These are phyloP conservation scores for Asparagopsis taxiformis DNA, from an alignment of 31 red algal genomes.

Conservation along the genomic window DNA sequence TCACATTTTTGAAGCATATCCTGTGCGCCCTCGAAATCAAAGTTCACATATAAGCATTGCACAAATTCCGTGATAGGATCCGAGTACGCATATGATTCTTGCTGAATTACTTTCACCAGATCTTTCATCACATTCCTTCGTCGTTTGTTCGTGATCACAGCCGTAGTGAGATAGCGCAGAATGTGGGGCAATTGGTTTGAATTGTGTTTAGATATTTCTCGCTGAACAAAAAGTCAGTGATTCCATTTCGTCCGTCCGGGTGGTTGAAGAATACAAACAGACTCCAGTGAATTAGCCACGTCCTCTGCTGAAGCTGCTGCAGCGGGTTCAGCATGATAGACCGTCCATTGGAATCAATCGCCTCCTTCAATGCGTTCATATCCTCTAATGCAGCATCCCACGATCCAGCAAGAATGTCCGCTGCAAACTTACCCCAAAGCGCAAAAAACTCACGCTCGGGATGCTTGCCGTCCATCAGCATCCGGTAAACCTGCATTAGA, in stretches of 20 bases:
- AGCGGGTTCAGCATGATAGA: constrained; percentile 85
- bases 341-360: constrained; percentile 70
- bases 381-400: constrained; percentile 90
- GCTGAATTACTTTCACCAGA: constrained; percentile 84
- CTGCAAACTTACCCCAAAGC: constrained; percentile 90
- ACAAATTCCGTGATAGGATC: constrained; percentile 96
- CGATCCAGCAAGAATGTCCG: constrained; percentile 69
- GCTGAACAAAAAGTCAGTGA: constrained; percentile 88
- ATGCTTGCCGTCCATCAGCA: constrained; percentile 51
- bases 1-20: constrained; percentile 91
- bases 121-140: constrained; percentile 82
- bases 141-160: constrained; percentile 75
- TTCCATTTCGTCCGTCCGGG: constrained; percentile 69
- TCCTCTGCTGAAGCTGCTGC: constrained; percentile 93
- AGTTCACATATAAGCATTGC: constrained; percentile 87
- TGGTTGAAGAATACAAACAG: constrained; percentile 97
- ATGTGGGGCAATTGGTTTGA: constrained; percentile 99
- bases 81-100: constrained; percentile 74
- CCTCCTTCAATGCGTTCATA: constrained; percentile 77
- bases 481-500: constrained; percentile 76
- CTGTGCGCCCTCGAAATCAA: constrained; percentile 93
- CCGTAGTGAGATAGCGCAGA: constrained; percentile 86
- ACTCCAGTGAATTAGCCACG: constrained; percentile 98
- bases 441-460: constrained; percentile 84
- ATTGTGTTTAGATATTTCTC: constrained; percentile 96